Conservation (phyloP, 345 rosid genomes). For the Litchi chinensis region DNA sequence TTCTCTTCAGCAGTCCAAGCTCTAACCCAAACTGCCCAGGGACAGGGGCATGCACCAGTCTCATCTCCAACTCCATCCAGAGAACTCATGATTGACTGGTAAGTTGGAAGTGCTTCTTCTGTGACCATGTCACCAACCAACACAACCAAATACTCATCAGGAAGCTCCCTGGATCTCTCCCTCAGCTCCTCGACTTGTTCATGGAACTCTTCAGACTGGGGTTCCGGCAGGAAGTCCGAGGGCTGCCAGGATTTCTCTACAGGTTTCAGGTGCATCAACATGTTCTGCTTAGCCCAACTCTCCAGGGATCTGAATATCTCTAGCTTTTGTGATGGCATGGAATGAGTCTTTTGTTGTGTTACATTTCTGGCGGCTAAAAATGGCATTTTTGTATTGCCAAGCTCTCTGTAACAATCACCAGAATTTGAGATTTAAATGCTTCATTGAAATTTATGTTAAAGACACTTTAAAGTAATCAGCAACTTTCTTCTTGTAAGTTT, state of each 20-base stretch:
- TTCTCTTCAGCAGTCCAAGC: conserved; percentile 52
- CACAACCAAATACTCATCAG: conserved; percentile 44
- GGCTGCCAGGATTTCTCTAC: conserved; percentile 51
- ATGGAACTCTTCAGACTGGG: conserved; percentile 34
- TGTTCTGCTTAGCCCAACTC: conserved; percentile 39
- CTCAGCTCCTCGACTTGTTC: conserved; percentile 41
- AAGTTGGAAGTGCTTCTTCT: conserved; percentile 48
- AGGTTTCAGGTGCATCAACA: conserved; percentile 38
- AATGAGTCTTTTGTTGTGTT: no score
- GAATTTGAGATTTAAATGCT: no score
- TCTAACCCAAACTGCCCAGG: conserved; percentile 46
- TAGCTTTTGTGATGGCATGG: conserved; percentile 41
- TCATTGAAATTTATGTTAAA: no score
- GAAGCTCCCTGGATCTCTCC: conserved; percentile 35
- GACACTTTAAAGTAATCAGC: no score
- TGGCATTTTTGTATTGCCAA: no score
- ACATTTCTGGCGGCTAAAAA: no score
- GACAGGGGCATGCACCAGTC: conserved; percentile 36
- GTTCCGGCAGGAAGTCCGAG: conserved; percentile 41
- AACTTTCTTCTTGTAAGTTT: no score
- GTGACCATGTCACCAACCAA: conserved; percentile 50
- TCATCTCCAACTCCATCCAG: conserved; percentile 42
- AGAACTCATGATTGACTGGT: conserved; percentile 41
- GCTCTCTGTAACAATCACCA: no score
- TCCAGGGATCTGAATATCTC: conserved; percentile 45